A percentile compares a stretch with the other conserved stretches of the same genome.
phyloP scores from a whole-genome alignment of 2,329 filamentous ascomycete species.

The Fusarium buharicum region DNA sequence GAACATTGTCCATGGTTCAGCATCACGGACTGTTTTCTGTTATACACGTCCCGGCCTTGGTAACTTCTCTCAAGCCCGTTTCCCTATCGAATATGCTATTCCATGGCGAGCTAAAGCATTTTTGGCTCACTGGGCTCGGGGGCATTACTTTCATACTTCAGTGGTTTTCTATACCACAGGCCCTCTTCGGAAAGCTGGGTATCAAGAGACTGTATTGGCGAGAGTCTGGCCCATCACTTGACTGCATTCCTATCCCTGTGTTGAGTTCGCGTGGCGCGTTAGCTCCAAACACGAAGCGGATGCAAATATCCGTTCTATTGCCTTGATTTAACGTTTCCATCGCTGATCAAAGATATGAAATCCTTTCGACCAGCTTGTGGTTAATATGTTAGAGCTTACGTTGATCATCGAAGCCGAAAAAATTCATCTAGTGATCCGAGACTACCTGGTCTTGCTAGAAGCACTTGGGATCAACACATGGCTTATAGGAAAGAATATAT shows the following conservation, averaged over 20 bases:
- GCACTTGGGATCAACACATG: neutral
- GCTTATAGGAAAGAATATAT: neutral
- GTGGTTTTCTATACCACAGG: neutral
- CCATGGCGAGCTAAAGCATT: neutral
- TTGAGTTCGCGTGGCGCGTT: neutral
- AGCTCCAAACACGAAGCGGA: neutral
- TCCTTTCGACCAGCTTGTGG: neutral
- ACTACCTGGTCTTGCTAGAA: no score
- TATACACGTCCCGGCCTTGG: neutral
- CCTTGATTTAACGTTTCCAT: constrained; percentile 5
- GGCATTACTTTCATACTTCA: neutral
- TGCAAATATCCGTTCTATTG: neutral
- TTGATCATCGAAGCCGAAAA: neutral
- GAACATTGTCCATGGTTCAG: neutral
- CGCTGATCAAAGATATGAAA: neutral
- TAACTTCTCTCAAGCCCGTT: neutral
- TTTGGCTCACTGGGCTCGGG: neutral
- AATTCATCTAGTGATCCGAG: neutral
- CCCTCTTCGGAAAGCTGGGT: neutral
- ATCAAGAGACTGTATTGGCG: neutral
- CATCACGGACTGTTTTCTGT: neutral
- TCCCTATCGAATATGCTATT: neutral
- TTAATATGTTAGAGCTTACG: no score
- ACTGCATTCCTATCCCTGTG: constrained; percentile 14
- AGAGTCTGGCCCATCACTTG: constrained; percentile 1